Evolutionary conservation across 2,329 filamentous ascomycete genomes (phyloP), one percentile per base, ranked within the genome.

Genomic region (Dendryphion nanum): DNA sequence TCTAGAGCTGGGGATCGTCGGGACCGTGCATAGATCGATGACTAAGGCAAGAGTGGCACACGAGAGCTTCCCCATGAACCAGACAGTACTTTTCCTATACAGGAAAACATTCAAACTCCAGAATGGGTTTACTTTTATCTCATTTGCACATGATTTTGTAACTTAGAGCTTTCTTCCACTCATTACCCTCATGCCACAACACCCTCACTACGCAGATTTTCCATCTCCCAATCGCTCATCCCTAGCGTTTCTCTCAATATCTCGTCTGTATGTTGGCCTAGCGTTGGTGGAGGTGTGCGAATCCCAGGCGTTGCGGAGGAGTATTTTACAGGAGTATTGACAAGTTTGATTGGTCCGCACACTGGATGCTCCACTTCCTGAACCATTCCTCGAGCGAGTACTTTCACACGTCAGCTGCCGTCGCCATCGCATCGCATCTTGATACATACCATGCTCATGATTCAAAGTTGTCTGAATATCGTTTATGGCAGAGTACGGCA

Each of bases 401-500:
- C 79, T 82, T 43, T 8, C 16, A 16, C 23, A 8, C n/a, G 23
- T 26, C n/a, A 26, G 23, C 23, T 26, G 23, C 3, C n/a, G 23
- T 28, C 45, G 40, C 28, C 10, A 16, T 14, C 12, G 14, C 6
- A 8, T 38, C 29, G 33, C 8, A 13, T 8, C 10, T 10, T 3
- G 13, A 4, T 18, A 61, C 70, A 69, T 73, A 69, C 89, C 89
- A 67, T 98, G 93, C 45, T 84, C 78, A 60, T 96, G 89, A 44
- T 85, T 83, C 36, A 98, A 71, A 0, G 93, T 88, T 15, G 76
- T 79, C 64, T 93, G 85, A 6, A 98, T 82, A 59, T 98, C 91
- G 59, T 97, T 98, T 52, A 98, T 86, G 1, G 91, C 89, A 1
- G 91, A 86, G 55, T 93, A 98, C 0, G 93, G 93, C 83, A 98